These are phyloP conservation scores for Curvularia lunata DNA, from an alignment of 2,329 filamentous ascomycete species.

Conservation along the genomic window DNA sequence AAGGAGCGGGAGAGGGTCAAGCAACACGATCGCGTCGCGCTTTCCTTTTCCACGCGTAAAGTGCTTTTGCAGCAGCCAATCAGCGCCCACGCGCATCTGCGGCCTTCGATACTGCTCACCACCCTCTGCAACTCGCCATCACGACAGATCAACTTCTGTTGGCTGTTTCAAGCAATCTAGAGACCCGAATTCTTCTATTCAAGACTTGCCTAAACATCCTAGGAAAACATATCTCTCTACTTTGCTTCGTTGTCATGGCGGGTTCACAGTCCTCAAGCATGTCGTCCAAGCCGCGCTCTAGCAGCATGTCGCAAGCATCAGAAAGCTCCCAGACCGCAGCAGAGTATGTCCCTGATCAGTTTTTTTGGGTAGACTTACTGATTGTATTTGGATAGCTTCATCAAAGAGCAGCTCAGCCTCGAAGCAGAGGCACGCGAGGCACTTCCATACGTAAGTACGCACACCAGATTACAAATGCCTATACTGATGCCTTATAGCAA, in stretches of 20 bases:
- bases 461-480: slow-evolving; percentile 4
- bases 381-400: slow-evolving; percentile 66
- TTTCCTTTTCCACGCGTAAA: slow-evolving; percentile 28
- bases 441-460: slow-evolving; percentile 77
- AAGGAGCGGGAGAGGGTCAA: slow-evolving; percentile 13
- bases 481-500: slow-evolving; percentile 63
- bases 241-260: slow-evolving; percentile 29
- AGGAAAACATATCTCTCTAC: background rate
- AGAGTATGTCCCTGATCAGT: slow-evolving; percentile 43
- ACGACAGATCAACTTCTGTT: background rate
- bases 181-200: too few species aligned
- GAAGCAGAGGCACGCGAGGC: slow-evolving; percentile 95
- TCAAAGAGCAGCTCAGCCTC: slow-evolving; percentile 85
- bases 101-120: slow-evolving; percentile 9
- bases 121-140: background rate
- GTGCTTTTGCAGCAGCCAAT: slow-evolving; percentile 27
- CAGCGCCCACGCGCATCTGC: slow-evolving; percentile 17
- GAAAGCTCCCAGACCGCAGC: slow-evolving; percentile 62
- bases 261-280: slow-evolving; percentile 32
- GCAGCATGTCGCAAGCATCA: slow-evolving; percentile 54
- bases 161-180: background rate
- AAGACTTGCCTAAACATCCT: background rate
- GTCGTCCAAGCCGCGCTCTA: slow-evolving; percentile 42
- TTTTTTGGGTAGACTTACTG: background rate
- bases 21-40: slow-evolving; percentile 25